These are phyloP conservation scores for Domatiomyces globalis DNA, from an alignment of 2,329 filamentous ascomycete species.

Conservation along the genomic window DNA sequence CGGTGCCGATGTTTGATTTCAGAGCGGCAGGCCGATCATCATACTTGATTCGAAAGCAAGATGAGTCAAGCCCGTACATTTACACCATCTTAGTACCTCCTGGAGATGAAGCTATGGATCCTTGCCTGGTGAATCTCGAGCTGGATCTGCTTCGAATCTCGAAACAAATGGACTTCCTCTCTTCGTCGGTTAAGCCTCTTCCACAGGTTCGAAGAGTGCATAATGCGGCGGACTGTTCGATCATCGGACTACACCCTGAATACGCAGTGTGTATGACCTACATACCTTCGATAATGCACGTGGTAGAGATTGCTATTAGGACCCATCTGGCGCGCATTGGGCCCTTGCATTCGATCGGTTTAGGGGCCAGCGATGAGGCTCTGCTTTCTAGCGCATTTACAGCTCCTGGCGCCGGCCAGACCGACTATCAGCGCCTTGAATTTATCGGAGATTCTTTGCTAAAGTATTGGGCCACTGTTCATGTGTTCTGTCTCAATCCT, in stretches of 20 bases:
- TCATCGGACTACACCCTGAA: constrained; percentile 11
- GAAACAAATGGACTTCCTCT: neutral
- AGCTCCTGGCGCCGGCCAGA: constrained; percentile 1
- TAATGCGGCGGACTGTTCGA: constrained; percentile 7
- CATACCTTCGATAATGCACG: constrained; percentile 15
- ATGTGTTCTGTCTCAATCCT: constrained; percentile 46
- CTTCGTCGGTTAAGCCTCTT: neutral
- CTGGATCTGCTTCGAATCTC: neutral
- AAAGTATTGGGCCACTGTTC: constrained; percentile 57
- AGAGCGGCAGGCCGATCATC: neutral
- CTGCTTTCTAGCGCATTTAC: constrained; percentile 10
- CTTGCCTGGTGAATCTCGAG: neutral
- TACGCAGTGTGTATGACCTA: constrained; percentile 11
- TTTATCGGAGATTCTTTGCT: constrained; percentile 75
- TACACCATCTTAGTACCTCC: neutral
- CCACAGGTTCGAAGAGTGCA: neutral
- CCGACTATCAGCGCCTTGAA: constrained; percentile 70
- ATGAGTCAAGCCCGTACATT: neutral
- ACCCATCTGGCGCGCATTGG: constrained; percentile 7
- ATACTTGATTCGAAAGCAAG: neutral
- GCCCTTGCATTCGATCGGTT: constrained; percentile 2
- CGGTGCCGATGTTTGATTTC: neutral
- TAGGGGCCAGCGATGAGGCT: constrained; percentile 4
- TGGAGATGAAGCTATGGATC: neutral
- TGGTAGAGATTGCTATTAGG: constrained; percentile 10